Evolutionary conservation across 2,329 filamentous ascomycete genomes (phyloP).

Genomic region (Pseudogymnoascus pannorum): DNA sequence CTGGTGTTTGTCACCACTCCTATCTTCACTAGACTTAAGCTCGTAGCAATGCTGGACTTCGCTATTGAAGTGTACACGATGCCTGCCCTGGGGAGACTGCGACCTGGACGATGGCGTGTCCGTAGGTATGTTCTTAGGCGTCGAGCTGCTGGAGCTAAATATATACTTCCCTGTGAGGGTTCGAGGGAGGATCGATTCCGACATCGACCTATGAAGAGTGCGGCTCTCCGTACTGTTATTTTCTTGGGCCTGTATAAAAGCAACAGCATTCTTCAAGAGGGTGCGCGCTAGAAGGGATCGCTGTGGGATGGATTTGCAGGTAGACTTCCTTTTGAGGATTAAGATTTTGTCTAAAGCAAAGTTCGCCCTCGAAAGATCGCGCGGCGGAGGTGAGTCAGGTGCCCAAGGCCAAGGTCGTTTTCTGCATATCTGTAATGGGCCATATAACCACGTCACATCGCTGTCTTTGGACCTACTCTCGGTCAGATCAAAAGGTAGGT

Average conservation of each 20-base stretch:
- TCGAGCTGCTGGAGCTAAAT: neutral
- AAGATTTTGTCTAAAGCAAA: conserved; percentile 54
- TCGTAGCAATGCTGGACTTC: too few relatives aligned
- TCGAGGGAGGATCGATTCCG: neutral
- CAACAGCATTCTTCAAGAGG: conserved; percentile 60
- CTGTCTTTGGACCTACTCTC: too few relatives aligned
- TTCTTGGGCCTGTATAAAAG: conserved; percentile 7
- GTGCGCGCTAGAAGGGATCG: conserved; percentile 79
- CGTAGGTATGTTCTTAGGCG: too few relatives aligned
- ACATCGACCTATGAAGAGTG: neutral
- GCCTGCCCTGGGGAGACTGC: too few relatives aligned
- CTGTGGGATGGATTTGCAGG: conserved; percentile 36
- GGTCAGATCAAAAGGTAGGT: too few relatives aligned
- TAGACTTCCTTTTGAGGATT: conserved; percentile 62
- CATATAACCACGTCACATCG: conserved; percentile 93
- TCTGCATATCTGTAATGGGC: conserved; percentile 56
- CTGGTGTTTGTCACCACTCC: too few relatives aligned
- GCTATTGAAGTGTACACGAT: too few relatives aligned
- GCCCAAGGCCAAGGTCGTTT: too few relatives aligned
- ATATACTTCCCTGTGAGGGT: neutral
- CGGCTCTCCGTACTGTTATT: neutral
- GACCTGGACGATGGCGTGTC: too few relatives aligned
- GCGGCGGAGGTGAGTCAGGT: too few relatives aligned
- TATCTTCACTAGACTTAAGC: too few relatives aligned
- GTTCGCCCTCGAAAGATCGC: conserved; percentile 30